These are phyloP conservation scores for Cucumis melo DNA, from an alignment of 306 rosid species.

Conservation along the genomic window DNA sequence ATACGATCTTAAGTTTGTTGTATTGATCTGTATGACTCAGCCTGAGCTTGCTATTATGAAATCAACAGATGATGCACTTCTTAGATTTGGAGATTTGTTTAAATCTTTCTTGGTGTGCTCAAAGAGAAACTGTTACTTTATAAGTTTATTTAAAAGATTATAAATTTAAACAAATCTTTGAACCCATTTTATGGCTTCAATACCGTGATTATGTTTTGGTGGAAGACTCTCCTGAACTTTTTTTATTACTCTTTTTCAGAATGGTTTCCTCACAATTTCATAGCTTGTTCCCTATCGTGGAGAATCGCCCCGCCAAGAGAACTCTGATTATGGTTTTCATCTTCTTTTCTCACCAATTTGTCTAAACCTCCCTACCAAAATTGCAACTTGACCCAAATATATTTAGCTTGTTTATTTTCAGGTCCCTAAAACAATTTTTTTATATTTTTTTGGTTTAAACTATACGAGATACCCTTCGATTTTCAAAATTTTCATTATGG, in stretches of 20 bases:
- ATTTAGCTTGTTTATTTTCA: too few relatives aligned
- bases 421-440: too few relatives aligned
- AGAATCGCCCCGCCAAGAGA: too few relatives aligned
- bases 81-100: not conserved
- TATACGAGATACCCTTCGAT: too few relatives aligned
- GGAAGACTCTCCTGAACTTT: not conserved
- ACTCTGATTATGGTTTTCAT: too few relatives aligned
- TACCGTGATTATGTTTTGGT: not conserved
- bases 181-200: not conserved
- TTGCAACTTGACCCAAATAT: not conserved
- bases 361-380: not conserved
- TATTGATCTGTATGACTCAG: too few relatives aligned
- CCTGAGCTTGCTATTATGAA: not conserved
- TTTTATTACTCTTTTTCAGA: not conserved
- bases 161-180: not conserved
- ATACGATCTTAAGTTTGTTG: not conserved
- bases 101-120: not conserved
- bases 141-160: not conserved
- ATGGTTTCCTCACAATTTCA: not conserved
- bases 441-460: too few relatives aligned
- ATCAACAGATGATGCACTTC: not conserved
- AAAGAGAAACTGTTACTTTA: not conserved
- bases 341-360: not conserved
- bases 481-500: not conserved
- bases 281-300: not conserved